Conservation (phyloP, 176 grass and related monocot species). For the Carex myosuroides region DNA sequence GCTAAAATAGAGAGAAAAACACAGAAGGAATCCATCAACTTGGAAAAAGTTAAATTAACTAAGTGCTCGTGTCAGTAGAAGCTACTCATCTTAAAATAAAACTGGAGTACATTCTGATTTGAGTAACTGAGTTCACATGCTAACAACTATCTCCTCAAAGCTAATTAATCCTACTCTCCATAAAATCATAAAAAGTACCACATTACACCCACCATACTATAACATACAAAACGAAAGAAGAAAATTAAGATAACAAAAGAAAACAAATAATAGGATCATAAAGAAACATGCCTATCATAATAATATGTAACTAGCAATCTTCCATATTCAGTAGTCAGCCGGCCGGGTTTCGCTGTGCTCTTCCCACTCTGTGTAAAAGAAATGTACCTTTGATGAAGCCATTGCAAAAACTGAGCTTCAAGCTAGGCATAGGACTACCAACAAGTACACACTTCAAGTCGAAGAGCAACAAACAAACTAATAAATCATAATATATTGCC, state of each 20-base stretch:
- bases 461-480: constrained; percentile 9
- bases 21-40: not conserved
- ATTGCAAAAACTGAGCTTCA: constrained; percentile 76
- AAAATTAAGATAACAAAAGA: constrained; percentile 3
- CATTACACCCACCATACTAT: constrained; percentile 2
- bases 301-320: constrained; percentile 4
- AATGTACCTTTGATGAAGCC: constrained; percentile 41
- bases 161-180: constrained; percentile 18
- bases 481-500: constrained; percentile 56
- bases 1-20: not conserved
- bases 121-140: constrained; percentile 8
- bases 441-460: not conserved
- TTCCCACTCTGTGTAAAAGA: constrained; percentile 27
- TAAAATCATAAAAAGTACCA: constrained; percentile 11
- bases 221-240: not conserved
- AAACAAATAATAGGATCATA: constrained; percentile 19
- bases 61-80: constrained; percentile 14
- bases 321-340: not conserved
- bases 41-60: not conserved
- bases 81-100: not conserved
- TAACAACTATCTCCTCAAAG: constrained; percentile 6
- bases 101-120: constrained; percentile 2
- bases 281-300: constrained; percentile 28
- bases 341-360: constrained; percentile 22
- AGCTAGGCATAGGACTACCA: constrained; percentile 37